Evolutionary conservation across 1,284 basidiomycete genomes (phyloP), one percentile per base, ranked within the genome.

Genomic region (Boletus mariae): DNA sequence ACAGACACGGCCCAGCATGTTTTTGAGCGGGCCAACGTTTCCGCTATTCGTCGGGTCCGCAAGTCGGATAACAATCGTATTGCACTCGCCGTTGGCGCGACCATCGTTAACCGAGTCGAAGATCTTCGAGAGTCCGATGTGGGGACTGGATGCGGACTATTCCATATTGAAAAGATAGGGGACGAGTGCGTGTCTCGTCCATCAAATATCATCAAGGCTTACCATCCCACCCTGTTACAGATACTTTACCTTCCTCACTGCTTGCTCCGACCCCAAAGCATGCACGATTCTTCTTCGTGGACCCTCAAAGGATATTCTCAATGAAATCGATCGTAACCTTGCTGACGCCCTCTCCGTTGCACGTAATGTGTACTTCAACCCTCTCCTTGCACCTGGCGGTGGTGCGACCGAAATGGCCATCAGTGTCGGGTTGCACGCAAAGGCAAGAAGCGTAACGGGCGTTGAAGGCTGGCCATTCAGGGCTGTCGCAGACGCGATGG

Each of bases 11-110:
- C 96, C 0, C 97, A 99, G 68, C 91, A 98, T 67, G 86, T 93
- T 68, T 82, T 99, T 55, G 81, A 88, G 65, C 94, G 94, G 68
- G 82, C 90, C 57, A 88, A 95, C 70, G 84, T 99, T 56, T 92
- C 94, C 17, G 92, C 94, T 45, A 83, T 99, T 59, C 90, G 96
- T 49, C 87, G 95, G 15, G 94, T 99, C 17, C 86, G 96, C 65
- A 99, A 99, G 73, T 95, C 94, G 8, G 96, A 99, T 74, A 98
- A 99, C 79, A 99, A 98, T 76, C 91, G 95, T 53, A 94, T 99
- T 62, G 96, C 96, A 0, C 87, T 97, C 43, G 95, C 94, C 1
- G 89, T 93, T 31, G 95, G 95, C 34, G 95, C 94, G 0, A 98
- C 94, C 25, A 98, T 99, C 69, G 92, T 99, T 59, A 98, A 99